Evolutionary conservation across 1,139 yeast genomes (phyloP).

Genomic region (Yamadazyma mexicana): DNA sequence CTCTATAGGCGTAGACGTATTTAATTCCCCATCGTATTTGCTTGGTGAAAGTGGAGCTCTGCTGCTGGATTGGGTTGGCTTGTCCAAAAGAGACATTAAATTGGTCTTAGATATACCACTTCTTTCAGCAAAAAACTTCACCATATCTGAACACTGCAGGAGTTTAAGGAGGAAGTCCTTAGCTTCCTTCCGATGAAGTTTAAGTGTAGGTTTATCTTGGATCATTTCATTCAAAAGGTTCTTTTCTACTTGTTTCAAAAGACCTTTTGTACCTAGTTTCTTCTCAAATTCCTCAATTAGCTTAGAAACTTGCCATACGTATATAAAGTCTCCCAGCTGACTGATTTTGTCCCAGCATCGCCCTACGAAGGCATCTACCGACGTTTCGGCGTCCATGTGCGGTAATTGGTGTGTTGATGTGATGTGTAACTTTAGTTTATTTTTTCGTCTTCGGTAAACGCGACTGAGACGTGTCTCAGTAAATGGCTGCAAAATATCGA

Average conservation of each 20-base stretch:
- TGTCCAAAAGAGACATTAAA: slow-evolving; percentile 8
- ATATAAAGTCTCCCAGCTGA: slow-evolving; percentile 22
- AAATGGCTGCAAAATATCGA: slow-evolving; percentile 4
- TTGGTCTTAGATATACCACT: slow-evolving; percentile 19
- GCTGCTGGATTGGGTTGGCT: slow-evolving; percentile 4
- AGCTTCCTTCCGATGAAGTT: slow-evolving; percentile 28
- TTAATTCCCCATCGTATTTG: neutral
- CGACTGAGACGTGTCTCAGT: slow-evolving; percentile 4
- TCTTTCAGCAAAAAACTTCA: slow-evolving; percentile 26
- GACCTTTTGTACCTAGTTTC: slow-evolving; percentile 19
- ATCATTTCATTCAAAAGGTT: slow-evolving; percentile 27
- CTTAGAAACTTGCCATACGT: slow-evolving; percentile 26
- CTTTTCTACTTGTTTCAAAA: slow-evolving; percentile 28
- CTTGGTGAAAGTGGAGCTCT: slow-evolving; percentile 4
- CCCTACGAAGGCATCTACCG: slow-evolving; percentile 22
- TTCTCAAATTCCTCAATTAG: slow-evolving; percentile 30
- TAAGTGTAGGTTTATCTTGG: slow-evolving; percentile 26
- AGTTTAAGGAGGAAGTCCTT: slow-evolving; percentile 29
- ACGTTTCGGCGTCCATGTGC: slow-evolving; percentile 7
- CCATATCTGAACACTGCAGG: slow-evolving; percentile 24
- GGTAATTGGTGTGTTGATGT: neutral
- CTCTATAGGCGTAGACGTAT: slow-evolving; percentile 3
- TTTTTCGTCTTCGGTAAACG: neutral
- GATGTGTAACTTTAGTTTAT: neutral
- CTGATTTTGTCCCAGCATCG: slow-evolving; percentile 29